A percentile compares a stretch with the other conserved stretches of the same genome.
phyloP scores from a whole-genome alignment of 202 grass and related monocot species.

The Panicum hallii region DNA sequence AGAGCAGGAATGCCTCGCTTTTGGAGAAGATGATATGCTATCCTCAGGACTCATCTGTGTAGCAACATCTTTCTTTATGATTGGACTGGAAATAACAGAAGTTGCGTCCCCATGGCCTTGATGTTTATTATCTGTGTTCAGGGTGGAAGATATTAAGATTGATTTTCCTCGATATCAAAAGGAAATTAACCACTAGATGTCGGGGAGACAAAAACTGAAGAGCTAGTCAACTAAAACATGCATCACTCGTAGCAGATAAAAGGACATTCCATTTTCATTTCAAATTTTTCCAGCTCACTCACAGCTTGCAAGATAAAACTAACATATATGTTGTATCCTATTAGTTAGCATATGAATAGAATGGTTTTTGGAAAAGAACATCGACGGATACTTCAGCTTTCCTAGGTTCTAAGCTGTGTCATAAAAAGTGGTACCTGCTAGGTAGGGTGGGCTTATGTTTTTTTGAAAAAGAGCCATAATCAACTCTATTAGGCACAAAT shows the following conservation, averaged over 20 bases:
- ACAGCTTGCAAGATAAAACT: background rate
- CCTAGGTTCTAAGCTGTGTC: background rate
- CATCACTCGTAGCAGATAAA: background rate
- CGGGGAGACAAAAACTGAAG: background rate
- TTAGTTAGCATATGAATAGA: constrained; percentile 2
- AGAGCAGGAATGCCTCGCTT: constrained; percentile 70
- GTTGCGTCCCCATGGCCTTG: constrained; percentile 53
- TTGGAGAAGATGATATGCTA: constrained; percentile 70
- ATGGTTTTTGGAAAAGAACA: background rate
- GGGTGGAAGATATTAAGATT: constrained; percentile 30
- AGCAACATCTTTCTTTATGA: constrained; percentile 80
- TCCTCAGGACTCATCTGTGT: constrained; percentile 97
- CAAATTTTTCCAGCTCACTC: background rate
- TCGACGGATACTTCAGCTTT: background rate
- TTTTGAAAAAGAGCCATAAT: background rate
- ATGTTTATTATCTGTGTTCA: constrained; percentile 69
- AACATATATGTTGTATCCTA: background rate
- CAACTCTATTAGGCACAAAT: constrained; percentile 1
- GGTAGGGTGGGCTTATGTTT: background rate
- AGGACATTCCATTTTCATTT: background rate
- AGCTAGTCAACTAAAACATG: background rate
- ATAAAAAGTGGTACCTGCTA: background rate
- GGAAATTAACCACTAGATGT: constrained; percentile 15
- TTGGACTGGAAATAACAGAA: constrained; percentile 59
- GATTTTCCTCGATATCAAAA: background rate